Evolutionary conservation across 257 asterid genomes (phyloP).

Genomic region (Mentha longifolia): DNA sequence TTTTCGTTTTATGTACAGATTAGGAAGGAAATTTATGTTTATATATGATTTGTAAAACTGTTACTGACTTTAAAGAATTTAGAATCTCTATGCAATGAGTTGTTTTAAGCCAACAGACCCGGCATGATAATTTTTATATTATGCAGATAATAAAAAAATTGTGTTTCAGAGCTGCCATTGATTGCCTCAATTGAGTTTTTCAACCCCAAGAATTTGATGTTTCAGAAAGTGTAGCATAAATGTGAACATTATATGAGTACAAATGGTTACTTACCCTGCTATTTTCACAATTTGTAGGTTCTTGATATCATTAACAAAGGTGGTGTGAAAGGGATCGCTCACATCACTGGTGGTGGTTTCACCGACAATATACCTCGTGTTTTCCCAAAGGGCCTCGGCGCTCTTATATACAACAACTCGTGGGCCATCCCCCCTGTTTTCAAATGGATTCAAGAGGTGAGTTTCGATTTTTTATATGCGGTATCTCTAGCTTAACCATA

Average conservation of each 20-base stretch:
- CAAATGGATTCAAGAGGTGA: constrained; percentile 94
- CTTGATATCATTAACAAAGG: constrained; percentile 83
- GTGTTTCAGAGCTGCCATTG: constrained; percentile 58
- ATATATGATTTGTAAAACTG: background rate
- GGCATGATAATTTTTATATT: constrained; percentile 27
- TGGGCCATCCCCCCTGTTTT: constrained; percentile 85
- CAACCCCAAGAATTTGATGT: background rate
- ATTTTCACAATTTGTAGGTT: constrained; percentile 52
- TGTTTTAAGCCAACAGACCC: constrained; percentile 57
- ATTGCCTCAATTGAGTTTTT: constrained; percentile 40
- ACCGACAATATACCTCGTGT: constrained; percentile 96
- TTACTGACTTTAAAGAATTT: constrained; percentile 28
- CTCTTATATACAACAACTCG: constrained; percentile 62
- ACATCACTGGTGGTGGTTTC: constrained; percentile 96
- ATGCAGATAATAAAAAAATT: background rate
- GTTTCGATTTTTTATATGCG: background rate
- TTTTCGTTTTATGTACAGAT: too few relatives aligned
- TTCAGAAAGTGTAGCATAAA: too few relatives aligned
- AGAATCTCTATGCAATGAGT: constrained; percentile 59
- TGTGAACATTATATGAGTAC: too few relatives aligned
- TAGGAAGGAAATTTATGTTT: background rate
- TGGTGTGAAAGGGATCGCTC: constrained; percentile 96
- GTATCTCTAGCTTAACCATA: too few relatives aligned
- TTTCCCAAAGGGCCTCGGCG: constrained; percentile 89
- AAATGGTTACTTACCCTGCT: too few relatives aligned